Conservation (phyloP, 306 rosid genomes). For the Cucurbita pepo region DNA sequence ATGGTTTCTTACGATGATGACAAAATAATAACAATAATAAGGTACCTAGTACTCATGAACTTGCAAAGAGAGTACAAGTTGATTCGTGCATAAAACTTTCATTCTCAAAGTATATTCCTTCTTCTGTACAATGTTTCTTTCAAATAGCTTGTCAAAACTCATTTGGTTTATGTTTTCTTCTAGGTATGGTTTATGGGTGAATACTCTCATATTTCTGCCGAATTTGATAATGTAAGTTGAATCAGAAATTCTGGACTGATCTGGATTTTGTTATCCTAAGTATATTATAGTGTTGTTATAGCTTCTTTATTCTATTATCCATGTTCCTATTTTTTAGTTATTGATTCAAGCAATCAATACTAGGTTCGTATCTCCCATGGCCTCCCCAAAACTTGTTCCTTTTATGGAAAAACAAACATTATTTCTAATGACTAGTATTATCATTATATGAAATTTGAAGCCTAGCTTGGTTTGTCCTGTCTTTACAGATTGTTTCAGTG, state of each 20-base stretch:
- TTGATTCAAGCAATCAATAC: neutral
- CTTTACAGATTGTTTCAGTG: constrained; percentile 63
- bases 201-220: constrained; percentile 67
- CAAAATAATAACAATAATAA: neutral
- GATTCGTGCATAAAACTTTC: neutral
- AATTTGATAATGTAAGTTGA: constrained; percentile 71
- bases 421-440: neutral
- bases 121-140: neutral
- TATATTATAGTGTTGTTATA: neutral
- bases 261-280: constrained; percentile 3
- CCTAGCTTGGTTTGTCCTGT: constrained; percentile 3
- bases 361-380: neutral
- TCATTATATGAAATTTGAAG: neutral
- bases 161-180: constrained; percentile 21
- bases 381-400: neutral
- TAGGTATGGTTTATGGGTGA: constrained; percentile 95
- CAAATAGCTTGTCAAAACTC: neutral
- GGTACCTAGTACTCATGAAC: neutral
- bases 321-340: neutral
- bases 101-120: neutral
- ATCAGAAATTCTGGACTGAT: constrained; percentile 9
- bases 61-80: neutral
- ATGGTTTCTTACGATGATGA: neutral
- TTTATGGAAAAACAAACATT: neutral
- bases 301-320: neutral